Evolutionary conservation across 1,139 yeast genomes (phyloP).

Genomic region (Blastobotrys aristatus): DNA sequence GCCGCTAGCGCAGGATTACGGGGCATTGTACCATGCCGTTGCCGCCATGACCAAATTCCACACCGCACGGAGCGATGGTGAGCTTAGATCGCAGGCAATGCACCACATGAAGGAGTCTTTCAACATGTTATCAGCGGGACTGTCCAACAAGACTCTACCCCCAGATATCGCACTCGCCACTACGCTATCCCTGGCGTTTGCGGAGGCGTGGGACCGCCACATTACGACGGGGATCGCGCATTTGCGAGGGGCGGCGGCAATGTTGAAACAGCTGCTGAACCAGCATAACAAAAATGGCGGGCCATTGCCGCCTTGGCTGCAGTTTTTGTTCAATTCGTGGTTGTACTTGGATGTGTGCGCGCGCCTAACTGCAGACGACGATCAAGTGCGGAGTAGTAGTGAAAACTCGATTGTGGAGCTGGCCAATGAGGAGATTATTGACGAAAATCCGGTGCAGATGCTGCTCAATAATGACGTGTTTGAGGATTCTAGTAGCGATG

Average conservation of each 20-base stretch:
- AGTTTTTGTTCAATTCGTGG: slow-evolving; percentile 58
- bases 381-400: neutral
- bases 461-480: slow-evolving; percentile 11
- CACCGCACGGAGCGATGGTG: slow-evolving; percentile 46
- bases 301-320: slow-evolving; percentile 35
- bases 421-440: slow-evolving; percentile 24
- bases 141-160: slow-evolving; percentile 46
- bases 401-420: slow-evolving; percentile 13
- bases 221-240: slow-evolving; percentile 64
- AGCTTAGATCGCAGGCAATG: slow-evolving; percentile 47
- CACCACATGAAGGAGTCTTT: slow-evolving; percentile 57
- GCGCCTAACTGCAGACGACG: slow-evolving; percentile 50
- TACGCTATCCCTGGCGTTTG: slow-evolving; percentile 55
- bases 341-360: slow-evolving; percentile 62
- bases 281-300: slow-evolving; percentile 14
- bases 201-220: slow-evolving; percentile 67
- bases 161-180: slow-evolving; percentile 65
- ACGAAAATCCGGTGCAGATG: slow-evolving; percentile 8
- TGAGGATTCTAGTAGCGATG: slow-evolving; percentile 11
- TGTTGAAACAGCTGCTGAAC: slow-evolving; percentile 39
- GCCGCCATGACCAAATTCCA: slow-evolving; percentile 66
- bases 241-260: slow-evolving; percentile 59
- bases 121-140: slow-evolving; percentile 53
- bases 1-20: slow-evolving; percentile 50
- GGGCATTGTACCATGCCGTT: slow-evolving; percentile 56